Evolutionary conservation across 805 yeast genomes (phyloP).

Genomic region (Candida methanosorbosa): DNA sequence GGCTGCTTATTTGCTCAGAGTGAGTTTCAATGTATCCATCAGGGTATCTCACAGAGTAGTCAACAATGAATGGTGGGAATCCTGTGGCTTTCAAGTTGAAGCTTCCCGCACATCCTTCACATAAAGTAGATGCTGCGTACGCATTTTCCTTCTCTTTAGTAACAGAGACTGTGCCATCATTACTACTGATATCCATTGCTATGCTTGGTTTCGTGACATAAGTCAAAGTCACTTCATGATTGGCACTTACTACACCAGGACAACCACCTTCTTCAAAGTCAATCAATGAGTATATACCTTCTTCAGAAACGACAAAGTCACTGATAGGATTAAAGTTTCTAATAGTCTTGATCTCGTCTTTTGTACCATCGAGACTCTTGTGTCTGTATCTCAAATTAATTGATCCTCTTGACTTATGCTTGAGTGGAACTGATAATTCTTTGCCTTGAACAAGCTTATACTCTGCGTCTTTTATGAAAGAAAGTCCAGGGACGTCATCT

Average conservation of each 20-base stretch:
- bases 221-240: slow-evolving; percentile 13
- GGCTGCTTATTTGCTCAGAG: slow-evolving; percentile 38
- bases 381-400: slow-evolving; percentile 24
- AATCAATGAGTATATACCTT: slow-evolving; percentile 33
- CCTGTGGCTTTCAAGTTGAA: slow-evolving; percentile 41
- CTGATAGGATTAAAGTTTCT: slow-evolving; percentile 12
- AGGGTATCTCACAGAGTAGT: slow-evolving; percentile 55
- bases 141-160: neutral
- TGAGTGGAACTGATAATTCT: slow-evolving; percentile 44
- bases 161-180: neutral
- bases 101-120: slow-evolving; percentile 16
- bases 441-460: slow-evolving; percentile 56
- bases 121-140: slow-evolving; percentile 10
- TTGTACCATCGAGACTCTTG: slow-evolving; percentile 13
- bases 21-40: slow-evolving; percentile 34
- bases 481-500: slow-evolving; percentile 50
- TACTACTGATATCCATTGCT: slow-evolving; percentile 5
- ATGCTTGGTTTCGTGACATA: slow-evolving; percentile 23
- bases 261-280: slow-evolving; percentile 36
- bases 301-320: slow-evolving; percentile 26
- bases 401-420: slow-evolving; percentile 22
- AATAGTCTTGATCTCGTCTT: slow-evolving; percentile 3
- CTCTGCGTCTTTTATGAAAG: slow-evolving; percentile 21
- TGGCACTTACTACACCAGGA: slow-evolving; percentile 26
- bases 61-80: slow-evolving; percentile 56